These are phyloP conservation scores for Melaleuca quinquenervia DNA, from an alignment of 345 rosid genomes.

Conservation along the genomic window DNA sequence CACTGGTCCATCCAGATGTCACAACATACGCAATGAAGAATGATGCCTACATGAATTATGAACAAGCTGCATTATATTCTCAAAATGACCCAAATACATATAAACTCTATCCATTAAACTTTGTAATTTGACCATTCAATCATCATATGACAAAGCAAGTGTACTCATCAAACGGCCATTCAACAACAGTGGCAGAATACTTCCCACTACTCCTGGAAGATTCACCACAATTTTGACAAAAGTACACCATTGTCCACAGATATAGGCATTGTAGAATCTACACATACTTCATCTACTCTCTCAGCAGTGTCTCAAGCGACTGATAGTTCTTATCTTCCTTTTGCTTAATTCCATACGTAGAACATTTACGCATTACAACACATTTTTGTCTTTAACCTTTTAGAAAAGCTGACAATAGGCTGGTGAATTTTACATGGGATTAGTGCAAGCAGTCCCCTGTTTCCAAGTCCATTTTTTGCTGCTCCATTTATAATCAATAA, in stretches of 20 bases:
- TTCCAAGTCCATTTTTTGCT: neutral
- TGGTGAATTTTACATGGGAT: neutral
- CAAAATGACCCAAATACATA: neutral
- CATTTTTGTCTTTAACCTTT: neutral
- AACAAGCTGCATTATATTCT: conserved; percentile 1
- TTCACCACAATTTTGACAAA: neutral
- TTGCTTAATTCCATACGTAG: neutral
- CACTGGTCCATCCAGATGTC: conserved; percentile 87
- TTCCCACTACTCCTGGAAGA: neutral
- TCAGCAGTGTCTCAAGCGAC: neutral
- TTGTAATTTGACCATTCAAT: neutral
- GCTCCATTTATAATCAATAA: neutral
- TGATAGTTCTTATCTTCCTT: neutral
- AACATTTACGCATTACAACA: neutral
- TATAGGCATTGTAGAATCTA: neutral
- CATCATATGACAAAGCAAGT: neutral
- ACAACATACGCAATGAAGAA: conserved; percentile 89
- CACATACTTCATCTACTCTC: neutral
- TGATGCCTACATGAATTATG: conserved; percentile 48
- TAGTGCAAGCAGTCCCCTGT: neutral
- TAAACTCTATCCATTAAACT: neutral
- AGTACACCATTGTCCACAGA: neutral
- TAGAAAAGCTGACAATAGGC: neutral
- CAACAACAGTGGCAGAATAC: neutral
- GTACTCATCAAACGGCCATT: neutral